Evolutionary conservation across 2,329 filamentous ascomycete species (phyloP), one percentile per base, ranked within the genome.

Genomic region (Knoxdaviesia capensis): DNA sequence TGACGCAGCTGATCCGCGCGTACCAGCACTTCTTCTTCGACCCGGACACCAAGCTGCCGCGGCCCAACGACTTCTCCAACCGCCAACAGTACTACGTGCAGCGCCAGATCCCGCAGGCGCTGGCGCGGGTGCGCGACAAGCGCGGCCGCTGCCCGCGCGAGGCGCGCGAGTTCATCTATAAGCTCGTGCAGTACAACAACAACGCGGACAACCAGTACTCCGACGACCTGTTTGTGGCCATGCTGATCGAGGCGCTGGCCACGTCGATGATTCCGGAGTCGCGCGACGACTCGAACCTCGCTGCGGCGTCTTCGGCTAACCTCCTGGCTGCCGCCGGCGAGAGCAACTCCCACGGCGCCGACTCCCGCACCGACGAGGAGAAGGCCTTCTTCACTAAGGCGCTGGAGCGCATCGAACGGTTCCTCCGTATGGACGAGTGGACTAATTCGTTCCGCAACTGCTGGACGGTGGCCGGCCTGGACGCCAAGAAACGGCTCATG

Each of bases 111-210:
- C 77, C 86, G 0, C 71, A 74, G 48, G 81, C 87, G 6, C 79
- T 98, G 48, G 74, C 86, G 3, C 71, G 74, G 47, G 74, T 96
- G 39, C 76, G 85, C 41, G 80, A 88, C 52, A 64, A 65, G 35
- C 60, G 54, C 5, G 82, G 85, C 34, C 80, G 75, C 51, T 87
- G 86, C 42, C 87, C 88, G 0, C 66, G 79, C 52, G 68, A 77
- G 41, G 85, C 85, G 5, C 82, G 87, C 44, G 71, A 74, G 35
- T 93, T 94, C 56, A 72, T 98, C 39, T 71, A 93, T 28, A 86
- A 94, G 50, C 82, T 92, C 54, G 65, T 98, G 33, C 79, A 82
- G 40, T 88, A 86, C 62, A 98, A 98, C 54, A 87, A 98, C 59
- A 98, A 98, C 54, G 78, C 81, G 3, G 80, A 82, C 46, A 98